These are phyloP conservation scores for Nissolia schottii DNA, from an alignment of 306 rosid genomes.

Conservation along the genomic window DNA sequence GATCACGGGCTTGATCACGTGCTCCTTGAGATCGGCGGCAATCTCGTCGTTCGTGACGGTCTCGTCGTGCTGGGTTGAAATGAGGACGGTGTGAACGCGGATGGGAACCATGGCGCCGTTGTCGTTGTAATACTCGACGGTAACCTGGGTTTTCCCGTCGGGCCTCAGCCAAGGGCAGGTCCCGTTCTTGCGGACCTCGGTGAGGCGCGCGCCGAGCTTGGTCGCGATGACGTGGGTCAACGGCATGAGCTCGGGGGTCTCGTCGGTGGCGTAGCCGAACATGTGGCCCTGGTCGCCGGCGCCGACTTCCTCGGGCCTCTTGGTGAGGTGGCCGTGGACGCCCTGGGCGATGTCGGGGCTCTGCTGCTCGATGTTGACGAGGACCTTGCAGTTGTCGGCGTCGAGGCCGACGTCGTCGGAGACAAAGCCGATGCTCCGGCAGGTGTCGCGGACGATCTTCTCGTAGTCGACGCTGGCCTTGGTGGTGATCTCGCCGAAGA, in stretches of 20 bases:
- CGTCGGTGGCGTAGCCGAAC: conserved; percentile 46
- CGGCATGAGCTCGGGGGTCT: conserved; percentile 43
- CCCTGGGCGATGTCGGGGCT: conserved; percentile 51
- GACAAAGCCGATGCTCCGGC: conserved; percentile 42
- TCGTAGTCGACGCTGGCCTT: conserved; percentile 42
- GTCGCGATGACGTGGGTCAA: conserved; percentile 48
- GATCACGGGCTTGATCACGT: conserved; percentile 44
- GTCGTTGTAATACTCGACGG: conserved; percentile 43
- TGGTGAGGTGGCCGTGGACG: conserved; percentile 39
- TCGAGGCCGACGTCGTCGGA: conserved; percentile 47
- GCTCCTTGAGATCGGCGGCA: conserved; percentile 41
- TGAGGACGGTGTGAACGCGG: conserved; percentile 39
- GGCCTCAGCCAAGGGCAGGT: conserved; percentile 48
- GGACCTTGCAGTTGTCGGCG: conserved; percentile 43
- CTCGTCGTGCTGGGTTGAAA: conserved; percentile 47
- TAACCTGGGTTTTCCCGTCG: conserved; percentile 47
- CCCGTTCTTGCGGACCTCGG: conserved; percentile 40
- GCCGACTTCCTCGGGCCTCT: conserved; percentile 40
- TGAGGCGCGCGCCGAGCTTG: conserved; percentile 40
- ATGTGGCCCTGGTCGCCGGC: conserved; percentile 48
- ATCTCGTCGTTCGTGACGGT: conserved; percentile 43
- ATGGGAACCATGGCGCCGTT: conserved; percentile 46
- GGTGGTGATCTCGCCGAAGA: conserved; percentile 45
- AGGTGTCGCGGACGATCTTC: conserved; percentile 40
- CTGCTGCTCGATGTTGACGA: conserved; percentile 44